These are phyloP conservation scores for Eucalyptus erythrocorys DNA, from an alignment of 345 rosid species.

Conservation along the genomic window DNA sequence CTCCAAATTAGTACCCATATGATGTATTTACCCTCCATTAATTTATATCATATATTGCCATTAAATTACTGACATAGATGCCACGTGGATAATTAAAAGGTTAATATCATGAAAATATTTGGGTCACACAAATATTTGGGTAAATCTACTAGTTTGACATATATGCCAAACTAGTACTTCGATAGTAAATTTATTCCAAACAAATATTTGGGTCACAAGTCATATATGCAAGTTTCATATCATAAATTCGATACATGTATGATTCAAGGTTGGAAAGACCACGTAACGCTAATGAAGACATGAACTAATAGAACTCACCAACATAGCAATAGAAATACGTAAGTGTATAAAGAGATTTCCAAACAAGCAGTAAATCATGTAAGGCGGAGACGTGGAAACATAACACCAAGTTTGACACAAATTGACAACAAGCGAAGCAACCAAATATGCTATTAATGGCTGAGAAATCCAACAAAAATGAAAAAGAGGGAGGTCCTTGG, in stretches of 20 bases:
- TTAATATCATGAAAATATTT: no score
- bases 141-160: no score
- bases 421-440: not conserved
- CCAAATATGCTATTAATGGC: not conserved
- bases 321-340: not conserved
- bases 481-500: not conserved
- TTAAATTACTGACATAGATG: not conserved
- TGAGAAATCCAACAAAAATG: not conserved
- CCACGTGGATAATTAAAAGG: not conserved
- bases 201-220: not conserved
- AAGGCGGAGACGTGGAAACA: not conserved
- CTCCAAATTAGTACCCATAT: no score
- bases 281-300: not conserved
- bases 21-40: no score
- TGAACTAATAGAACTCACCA: not conserved
- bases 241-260: no score
- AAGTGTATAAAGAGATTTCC: not conserved
- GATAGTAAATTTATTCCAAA: no score
- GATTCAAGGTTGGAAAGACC: not conserved
- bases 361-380: not conserved
- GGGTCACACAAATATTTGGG: no score
- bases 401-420: not conserved
- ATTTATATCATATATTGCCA: not conserved
- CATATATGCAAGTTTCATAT: no score
- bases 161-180: accelerated